phyloP scores from a whole-genome alignment of 2,329 filamentous ascomycete genomes.

The Blastomyces gilchristii region DNA sequence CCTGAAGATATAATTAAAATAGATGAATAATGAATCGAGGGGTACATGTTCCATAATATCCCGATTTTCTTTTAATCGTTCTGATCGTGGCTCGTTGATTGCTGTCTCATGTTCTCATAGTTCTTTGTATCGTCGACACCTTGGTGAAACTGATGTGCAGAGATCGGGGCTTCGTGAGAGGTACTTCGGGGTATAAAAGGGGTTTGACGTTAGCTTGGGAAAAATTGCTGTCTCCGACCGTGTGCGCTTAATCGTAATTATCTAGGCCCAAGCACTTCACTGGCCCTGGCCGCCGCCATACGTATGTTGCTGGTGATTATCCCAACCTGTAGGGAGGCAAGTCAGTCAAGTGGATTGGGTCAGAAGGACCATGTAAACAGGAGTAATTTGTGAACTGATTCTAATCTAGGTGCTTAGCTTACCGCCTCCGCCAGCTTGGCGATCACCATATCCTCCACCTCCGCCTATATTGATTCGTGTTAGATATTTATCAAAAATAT shows the following conservation, averaged over 20 bases:
- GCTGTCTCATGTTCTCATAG: conserved; percentile 5
- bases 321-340: conserved; percentile 12
- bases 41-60: conserved; percentile 2
- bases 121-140: conserved; percentile 1
- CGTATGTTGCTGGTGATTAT: conserved; percentile 12
- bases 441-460: conserved; percentile 15
- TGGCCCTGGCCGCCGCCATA: conserved; percentile 11
- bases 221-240: conserved; percentile 5
- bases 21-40: neutral
- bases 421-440: conserved; percentile 4
- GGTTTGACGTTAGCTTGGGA: neutral
- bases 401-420: conserved; percentile 1
- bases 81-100: conserved; percentile 4
- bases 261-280: conserved; percentile 7
- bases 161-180: neutral
- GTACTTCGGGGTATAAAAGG: conserved; percentile 4
- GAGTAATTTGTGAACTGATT: neutral
- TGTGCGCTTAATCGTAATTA: neutral
- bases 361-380: neutral
- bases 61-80: conserved; percentile 3
- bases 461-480: neutral
- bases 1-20: conserved; percentile 3
- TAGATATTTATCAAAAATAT: conserved; percentile 10
- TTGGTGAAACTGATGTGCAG: conserved; percentile 1
- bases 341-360: neutral